A percentile compares a stretch with the other conserved stretches of the same genome.
phyloP scores from a whole-genome alignment of 306 rosid genomes.

The Elaeagnus macrophylla region DNA sequence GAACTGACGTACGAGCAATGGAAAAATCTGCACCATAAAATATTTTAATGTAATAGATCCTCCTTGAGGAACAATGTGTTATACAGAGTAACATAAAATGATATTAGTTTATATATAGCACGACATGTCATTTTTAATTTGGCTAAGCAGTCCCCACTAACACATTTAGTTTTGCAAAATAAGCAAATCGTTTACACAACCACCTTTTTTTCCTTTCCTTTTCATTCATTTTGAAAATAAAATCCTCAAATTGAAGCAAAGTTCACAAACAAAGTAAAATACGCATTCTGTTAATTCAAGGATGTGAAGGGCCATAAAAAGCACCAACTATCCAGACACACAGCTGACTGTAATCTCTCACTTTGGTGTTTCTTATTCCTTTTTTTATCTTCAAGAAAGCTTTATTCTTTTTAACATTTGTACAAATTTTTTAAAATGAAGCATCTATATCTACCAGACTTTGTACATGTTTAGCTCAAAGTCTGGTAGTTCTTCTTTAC shows the following conservation, averaged over 20 bases:
- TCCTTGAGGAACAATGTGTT: background rate
- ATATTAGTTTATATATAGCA: background rate
- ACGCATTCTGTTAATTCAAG: background rate
- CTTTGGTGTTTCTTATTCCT: background rate
- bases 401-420: background rate
- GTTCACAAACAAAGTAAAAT: background rate
- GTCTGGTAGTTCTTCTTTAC: background rate
- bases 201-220: background rate
- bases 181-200: background rate
- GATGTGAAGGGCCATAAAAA: background rate
- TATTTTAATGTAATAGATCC: background rate
- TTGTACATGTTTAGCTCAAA: background rate
- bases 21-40: slow-evolving; percentile 57
- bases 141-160: background rate
- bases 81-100: background rate
- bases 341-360: background rate
- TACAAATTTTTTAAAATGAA: background rate
- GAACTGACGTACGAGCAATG: slow-evolving; percentile 57
- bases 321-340: background rate
- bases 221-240: too few species aligned
- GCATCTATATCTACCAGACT: background rate
- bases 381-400: background rate
- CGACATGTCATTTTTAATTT: background rate
- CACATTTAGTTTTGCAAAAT: background rate
- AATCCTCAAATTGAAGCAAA: background rate